A percentile compares a stretch with the other conserved stretches of the same genome.
These are phyloP conservation scores for Stylosanthes scabra DNA, from an alignment of 331 rosid genomes.

Conservation along the genomic window DNA sequence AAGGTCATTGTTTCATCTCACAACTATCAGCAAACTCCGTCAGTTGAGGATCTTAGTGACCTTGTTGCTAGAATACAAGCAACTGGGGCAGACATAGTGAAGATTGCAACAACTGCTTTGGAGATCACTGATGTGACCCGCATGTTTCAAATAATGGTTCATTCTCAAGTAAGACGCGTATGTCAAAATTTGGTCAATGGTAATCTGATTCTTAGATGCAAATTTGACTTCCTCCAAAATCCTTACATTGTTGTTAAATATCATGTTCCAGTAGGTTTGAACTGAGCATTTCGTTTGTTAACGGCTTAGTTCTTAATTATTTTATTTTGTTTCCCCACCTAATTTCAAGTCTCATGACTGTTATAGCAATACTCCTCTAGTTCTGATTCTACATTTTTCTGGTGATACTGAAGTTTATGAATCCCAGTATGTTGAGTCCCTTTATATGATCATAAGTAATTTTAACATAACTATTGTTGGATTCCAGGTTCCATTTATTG, in stretches of 20 bases:
- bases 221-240: not conserved
- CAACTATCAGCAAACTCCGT: constrained; percentile 82
- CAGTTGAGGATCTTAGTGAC: constrained; percentile 88
- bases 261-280: constrained; percentile 16
- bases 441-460: constrained; percentile 20
- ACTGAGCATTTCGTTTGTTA: constrained; percentile 2
- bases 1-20: constrained; percentile 93
- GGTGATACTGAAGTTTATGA: constrained; percentile 15
- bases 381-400: constrained; percentile 22
- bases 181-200: constrained; percentile 24
- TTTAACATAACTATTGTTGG: constrained; percentile 30
- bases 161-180: constrained; percentile 84
- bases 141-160: constrained; percentile 76
- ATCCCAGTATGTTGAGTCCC: not conserved
- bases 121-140: constrained; percentile 87
- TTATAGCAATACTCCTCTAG: not conserved
- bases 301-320: constrained; percentile 11
- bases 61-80: constrained; percentile 93
- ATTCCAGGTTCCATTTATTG: constrained; percentile 90
- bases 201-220: not conserved
- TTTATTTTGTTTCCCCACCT: not conserved
- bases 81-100: constrained; percentile 94
- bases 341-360: constrained; percentile 20
- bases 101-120: constrained; percentile 87
- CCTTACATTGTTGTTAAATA: not conserved